These are phyloP conservation scores for Quercus suber DNA, from an alignment of 306 rosid genomes.

Conservation along the genomic window DNA sequence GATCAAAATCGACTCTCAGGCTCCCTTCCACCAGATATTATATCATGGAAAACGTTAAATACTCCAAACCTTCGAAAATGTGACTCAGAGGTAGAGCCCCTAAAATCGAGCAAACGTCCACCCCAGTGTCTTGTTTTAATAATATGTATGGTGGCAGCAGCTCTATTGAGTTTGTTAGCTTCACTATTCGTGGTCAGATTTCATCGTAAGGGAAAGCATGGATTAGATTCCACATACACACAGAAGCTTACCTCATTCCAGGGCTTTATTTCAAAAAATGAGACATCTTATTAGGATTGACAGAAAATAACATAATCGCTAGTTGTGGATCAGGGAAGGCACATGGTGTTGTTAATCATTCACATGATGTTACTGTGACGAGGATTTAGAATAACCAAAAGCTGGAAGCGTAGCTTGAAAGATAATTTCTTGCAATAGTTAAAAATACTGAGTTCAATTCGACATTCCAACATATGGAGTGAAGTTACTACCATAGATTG, in stretches of 20 bases:
- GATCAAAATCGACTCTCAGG: constrained; percentile 56
- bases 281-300: constrained; percentile 44
- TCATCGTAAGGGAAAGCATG: constrained; percentile 28
- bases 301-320: constrained; percentile 49
- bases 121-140: constrained; percentile 48
- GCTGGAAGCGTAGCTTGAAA: constrained; percentile 55
- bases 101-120: constrained; percentile 34
- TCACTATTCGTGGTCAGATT: constrained; percentile 10
- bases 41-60: constrained; percentile 44
- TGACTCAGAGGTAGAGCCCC: constrained; percentile 12
- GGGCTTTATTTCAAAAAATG: constrained; percentile 56
- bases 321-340: constrained; percentile 79
- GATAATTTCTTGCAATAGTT: constrained; percentile 66
- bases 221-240: constrained; percentile 27
- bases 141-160: constrained; percentile 25
- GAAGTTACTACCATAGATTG: constrained; percentile 63
- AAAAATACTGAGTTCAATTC: constrained; percentile 61
- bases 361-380: constrained; percentile 55
- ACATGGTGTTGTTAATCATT: constrained; percentile 40
- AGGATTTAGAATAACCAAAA: constrained; percentile 51
- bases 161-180: constrained; percentile 21
- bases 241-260: constrained; percentile 77
- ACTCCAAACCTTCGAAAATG: constrained; percentile 48
- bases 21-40: constrained; percentile 38
- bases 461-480: constrained; percentile 61